phyloP scores from a whole-genome alignment of 192 early-diverging fungal species.

The Funneliformis geosporum region DNA sequence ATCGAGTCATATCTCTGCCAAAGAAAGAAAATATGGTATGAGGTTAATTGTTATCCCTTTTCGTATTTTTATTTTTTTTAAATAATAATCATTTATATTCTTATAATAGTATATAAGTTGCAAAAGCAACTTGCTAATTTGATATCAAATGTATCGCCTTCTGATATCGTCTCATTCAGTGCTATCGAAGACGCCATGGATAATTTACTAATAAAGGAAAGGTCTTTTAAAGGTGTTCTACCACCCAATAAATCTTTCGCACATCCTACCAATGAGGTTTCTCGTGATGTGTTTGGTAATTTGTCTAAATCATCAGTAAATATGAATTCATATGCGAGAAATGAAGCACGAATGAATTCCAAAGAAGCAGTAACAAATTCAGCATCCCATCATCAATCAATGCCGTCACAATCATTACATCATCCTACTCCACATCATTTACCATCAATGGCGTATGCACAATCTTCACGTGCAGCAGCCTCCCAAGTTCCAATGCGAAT shows the following conservation, averaged over 20 bases:
- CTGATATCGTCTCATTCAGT: conserved; percentile 37
- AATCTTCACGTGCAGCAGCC: neutral
- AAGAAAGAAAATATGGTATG: neutral
- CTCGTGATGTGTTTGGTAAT: conserved; percentile 2
- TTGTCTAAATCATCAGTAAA: neutral
- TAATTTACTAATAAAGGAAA: conserved; percentile 42
- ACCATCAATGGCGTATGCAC: neutral
- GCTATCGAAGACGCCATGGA: conserved; percentile 47
- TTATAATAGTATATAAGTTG: conserved; percentile 37
- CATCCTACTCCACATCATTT: neutral
- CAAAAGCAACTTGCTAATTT: conserved; percentile 40
- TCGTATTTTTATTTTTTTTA: neutral
- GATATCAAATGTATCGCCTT: conserved; percentile 40
- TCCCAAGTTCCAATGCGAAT: neutral
- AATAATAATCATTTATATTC: neutral
- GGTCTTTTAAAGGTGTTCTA: conserved; percentile 50
- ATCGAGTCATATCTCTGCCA: neutral
- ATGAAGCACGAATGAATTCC: neutral
- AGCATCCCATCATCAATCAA: neutral
- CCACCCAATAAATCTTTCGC: conserved; percentile 52
- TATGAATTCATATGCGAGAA: neutral
- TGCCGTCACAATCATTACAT: neutral
- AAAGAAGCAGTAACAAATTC: neutral
- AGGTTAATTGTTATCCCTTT: neutral
- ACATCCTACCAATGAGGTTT: conserved; percentile 40